Evolutionary conservation across 768 basidiomycete genomes (phyloP).

Genomic region (Boletus rufocinnamomeus): DNA sequence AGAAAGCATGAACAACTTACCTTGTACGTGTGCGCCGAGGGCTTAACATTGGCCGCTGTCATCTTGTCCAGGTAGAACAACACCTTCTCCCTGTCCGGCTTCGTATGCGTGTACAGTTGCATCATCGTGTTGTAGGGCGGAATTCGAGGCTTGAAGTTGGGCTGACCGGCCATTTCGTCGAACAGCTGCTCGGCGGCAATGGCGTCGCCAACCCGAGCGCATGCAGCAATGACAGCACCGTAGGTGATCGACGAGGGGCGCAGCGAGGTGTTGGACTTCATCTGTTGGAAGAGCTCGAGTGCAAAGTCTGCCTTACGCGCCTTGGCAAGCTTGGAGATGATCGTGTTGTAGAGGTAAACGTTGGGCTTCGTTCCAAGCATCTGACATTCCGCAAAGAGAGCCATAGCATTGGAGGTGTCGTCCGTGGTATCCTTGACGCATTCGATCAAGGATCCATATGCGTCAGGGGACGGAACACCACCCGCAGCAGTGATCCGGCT

Average conservation of each 20-base stretch:
- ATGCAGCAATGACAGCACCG: slow-evolving; percentile 91
- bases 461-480: slow-evolving; percentile 79
- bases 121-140: slow-evolving; percentile 99
- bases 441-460: slow-evolving; percentile 89
- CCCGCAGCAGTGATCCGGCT: slow-evolving; percentile 75
- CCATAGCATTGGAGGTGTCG: slow-evolving; percentile 84
- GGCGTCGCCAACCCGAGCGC: slow-evolving; percentile 89
- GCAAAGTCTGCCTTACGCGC: slow-evolving; percentile 93
- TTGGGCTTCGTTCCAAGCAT: slow-evolving; percentile 71
- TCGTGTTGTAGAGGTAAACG: slow-evolving; percentile 92
- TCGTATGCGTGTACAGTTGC: slow-evolving; percentile 91
- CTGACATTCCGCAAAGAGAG: slow-evolving; percentile 79
- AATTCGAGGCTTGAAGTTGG: slow-evolving; percentile 82
- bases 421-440: slow-evolving; percentile 93
- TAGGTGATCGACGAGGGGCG: slow-evolving; percentile 86
- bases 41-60: slow-evolving; percentile 56
- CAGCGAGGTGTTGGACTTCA: slow-evolving; percentile 64
- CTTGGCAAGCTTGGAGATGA: slow-evolving; percentile 93
- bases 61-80: slow-evolving; percentile 76
- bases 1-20: slow-evolving; percentile 37
- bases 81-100: slow-evolving; percentile 78
- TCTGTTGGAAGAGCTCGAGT: slow-evolving; percentile 82
- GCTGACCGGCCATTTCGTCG: slow-evolving; percentile 73
- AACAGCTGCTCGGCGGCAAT: slow-evolving; percentile 81
- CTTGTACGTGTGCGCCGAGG: slow-evolving; percentile 95